Percentiles rank a stretch among this genome's conserved stretches.
phyloP scores from a whole-genome alignment of 2,329 filamentous ascomycete genomes.

The Thelonectria discophora region DNA sequence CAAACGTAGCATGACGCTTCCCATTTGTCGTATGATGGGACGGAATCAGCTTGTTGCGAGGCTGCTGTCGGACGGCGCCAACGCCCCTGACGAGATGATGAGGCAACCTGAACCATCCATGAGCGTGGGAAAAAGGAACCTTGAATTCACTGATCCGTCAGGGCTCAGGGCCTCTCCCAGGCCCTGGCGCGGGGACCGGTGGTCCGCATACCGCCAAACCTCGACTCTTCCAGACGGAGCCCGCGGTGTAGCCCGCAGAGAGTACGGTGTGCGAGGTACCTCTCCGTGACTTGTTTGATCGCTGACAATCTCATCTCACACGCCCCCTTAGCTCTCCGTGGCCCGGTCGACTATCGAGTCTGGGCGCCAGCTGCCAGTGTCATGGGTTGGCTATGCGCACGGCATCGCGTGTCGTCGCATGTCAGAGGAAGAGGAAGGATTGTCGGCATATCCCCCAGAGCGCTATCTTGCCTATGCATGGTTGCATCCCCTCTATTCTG shows the following conservation, averaged over 20 bases:
- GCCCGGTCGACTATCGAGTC: constrained; percentile 6
- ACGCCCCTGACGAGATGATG: constrained; percentile 23
- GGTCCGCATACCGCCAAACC: constrained; percentile 9
- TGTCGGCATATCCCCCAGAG: constrained; percentile 23
- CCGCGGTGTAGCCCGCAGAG: too few species aligned
- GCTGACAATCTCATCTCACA: not conserved
- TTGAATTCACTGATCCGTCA: constrained; percentile 13
- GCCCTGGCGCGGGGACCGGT: constrained; percentile 24
- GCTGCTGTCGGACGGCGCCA: constrained; percentile 19
- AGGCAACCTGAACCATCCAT: too few species aligned
- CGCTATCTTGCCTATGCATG: constrained; percentile 26
- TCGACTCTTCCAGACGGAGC: not conserved
- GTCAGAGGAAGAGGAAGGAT: constrained; percentile 5
- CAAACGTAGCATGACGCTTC: constrained; percentile 35
- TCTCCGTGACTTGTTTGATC: not conserved
- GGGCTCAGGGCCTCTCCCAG: constrained; percentile 15
- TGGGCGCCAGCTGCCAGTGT: constrained; percentile 16
- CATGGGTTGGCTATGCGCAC: constrained; percentile 29
- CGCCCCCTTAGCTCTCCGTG: constrained; percentile 2
- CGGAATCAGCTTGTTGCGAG: constrained; percentile 22
- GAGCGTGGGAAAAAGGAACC: too few species aligned
- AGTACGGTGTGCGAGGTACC: not conserved
- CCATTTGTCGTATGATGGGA: constrained; percentile 38
- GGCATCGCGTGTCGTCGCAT: constrained; percentile 33
- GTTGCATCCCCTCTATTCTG: constrained; percentile 11